These are phyloP conservation scores for Curvularia sp. DNA, from an alignment of 2,329 filamentous ascomycete species.

Conservation along the genomic window DNA sequence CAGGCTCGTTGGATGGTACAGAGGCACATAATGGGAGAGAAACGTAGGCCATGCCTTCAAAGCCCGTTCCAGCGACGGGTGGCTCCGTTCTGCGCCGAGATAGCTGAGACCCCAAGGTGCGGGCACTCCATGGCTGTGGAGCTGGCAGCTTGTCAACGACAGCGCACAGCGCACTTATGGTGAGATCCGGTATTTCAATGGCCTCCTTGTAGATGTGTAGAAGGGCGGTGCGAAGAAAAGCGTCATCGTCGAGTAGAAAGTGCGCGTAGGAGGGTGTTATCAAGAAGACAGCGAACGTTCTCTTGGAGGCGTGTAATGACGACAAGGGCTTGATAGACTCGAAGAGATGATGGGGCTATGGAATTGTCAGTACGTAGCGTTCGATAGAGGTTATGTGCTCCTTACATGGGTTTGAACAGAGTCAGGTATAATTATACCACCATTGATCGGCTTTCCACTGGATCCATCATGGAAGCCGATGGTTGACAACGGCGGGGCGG, in stretches of 20 bases:
- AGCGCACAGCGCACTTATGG: conserved; percentile 40
- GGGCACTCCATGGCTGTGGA: conserved; percentile 16
- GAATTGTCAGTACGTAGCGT: conserved; percentile 14
- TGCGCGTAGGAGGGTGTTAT: conserved; percentile 45
- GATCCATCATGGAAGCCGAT: background rate
- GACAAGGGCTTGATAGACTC: conserved; percentile 31
- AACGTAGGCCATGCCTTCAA: conserved; percentile 47
- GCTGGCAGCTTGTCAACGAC: conserved; percentile 50
- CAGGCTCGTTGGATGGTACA: conserved; percentile 11
- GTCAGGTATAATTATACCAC: conserved; percentile 40
- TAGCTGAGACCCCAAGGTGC: conserved; percentile 1
- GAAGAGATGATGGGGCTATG: conserved; percentile 36
- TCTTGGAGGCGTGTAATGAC: background rate
- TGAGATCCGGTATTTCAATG: background rate
- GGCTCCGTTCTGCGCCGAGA: conserved; percentile 12
- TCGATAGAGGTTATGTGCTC: background rate
- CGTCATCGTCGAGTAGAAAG: conserved; percentile 38
- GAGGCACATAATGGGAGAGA: conserved; percentile 24
- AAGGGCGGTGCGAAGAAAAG: conserved; percentile 40
- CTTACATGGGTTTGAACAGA: conserved; percentile 34
- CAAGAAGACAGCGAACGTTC: conserved; percentile 40
- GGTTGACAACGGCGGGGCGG: conserved; percentile 2
- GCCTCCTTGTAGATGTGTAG: conserved; percentile 21
- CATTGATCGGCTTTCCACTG: conserved; percentile 16
- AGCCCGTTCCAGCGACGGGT: conserved; percentile 33